Evolutionary conservation across 225 moss, liverwort and hornwort species (phyloP), one percentile per base, ranked within the genome.

Genomic region (Climacium dendroides): DNA sequence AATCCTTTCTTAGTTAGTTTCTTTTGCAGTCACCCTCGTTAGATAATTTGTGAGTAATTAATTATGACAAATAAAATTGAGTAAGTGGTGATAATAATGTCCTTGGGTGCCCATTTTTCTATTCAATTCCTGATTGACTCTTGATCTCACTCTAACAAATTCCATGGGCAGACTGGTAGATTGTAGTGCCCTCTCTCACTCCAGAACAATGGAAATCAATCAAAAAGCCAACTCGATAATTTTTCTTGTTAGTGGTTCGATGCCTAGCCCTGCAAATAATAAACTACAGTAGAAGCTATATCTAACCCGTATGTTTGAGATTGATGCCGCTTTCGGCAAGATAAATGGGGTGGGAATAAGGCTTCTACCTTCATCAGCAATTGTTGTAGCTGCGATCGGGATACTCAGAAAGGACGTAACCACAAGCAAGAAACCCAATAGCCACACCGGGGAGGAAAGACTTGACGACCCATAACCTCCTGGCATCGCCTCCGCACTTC

Each of bases 301-400:
- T 77, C 10, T 19, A 77, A 65, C 43, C 79, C 19, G 26, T 57
- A 47, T n/a, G 58, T 39, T 52, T 14, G 64, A 81, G 59, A 59
- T 25, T 35, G 69, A 45, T 35, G 26, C 67, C 3, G 74, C 66
- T 57, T 45, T 35, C 22, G 50, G 72, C 71, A 58, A 78, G 34
- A 74, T 18, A 14, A 78, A 62, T 29, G 70, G 48, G 57, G 67
- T 22, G 64, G 41, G 37, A 65, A 23, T 30, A 63, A 62, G 76
- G 29, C 30, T 10, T 50, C 17, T 87, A 92, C 92, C 92, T 89
- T 92, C 92, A 84, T 92, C 92, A 30, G 92, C 92, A 73, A 92
- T 92, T 65, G 92, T 92, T 37, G 92, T 73, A 37, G 92, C 91
- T 41, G 91, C 62, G 73, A 86, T 84, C 34, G 84, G 88, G 45